Base-by-base conservation (phyloP, 768 basidiomycete genomes). In the Nidula microcarpa region DNA sequence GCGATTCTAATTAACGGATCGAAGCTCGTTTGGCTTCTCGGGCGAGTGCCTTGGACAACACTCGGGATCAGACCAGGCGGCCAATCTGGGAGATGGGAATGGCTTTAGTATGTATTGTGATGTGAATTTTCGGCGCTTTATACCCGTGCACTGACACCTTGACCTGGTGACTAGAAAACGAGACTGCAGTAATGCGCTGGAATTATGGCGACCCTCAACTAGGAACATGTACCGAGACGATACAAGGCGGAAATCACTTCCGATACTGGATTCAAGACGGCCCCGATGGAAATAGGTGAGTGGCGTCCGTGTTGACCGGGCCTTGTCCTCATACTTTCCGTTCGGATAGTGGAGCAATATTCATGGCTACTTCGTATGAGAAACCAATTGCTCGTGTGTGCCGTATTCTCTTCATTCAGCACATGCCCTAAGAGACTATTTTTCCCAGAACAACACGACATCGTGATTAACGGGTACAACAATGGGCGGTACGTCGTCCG, bases 191-290 rank as follows among this genome's bases (percentile, higher is more conserved):
- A n/a, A 83, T 95, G 23, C 79, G 94, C 35, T 94, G 83, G 80
- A 81, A 94, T 63, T 98, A 91, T 65, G 84, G 83, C 6, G 84
- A 96, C 60, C 80, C 85, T 0, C 72, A 83, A 49, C 67, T 94
- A n/a, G 94, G 94, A 0, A 81, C 93, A 1, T 96, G 94, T 68
- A 72, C 80, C 59, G 94, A 97, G 68, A 89, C 91, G 2, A 78
- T 95, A 41, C 64, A 89, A 58, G 94, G 94, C 1, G 94, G 94
- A 5, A 80, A 89, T 62, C 94, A 97, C 64, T 82, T 94, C 64
- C 81, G 94, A 39, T 95, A 94, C 66, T 95, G 92, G 93, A 68
- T 76, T 5, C 94, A 95, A 70, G 78, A 90, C 54, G 92, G 91
- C 0, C 55, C 70, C 10, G 32, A 66, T 3, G 85, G 74, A 5